A percentile compares a stretch with the other conserved stretches of the same genome.
phyloP scores from a whole-genome alignment of 23 red algal genomes.

The Agarophyton chilense region DNA sequence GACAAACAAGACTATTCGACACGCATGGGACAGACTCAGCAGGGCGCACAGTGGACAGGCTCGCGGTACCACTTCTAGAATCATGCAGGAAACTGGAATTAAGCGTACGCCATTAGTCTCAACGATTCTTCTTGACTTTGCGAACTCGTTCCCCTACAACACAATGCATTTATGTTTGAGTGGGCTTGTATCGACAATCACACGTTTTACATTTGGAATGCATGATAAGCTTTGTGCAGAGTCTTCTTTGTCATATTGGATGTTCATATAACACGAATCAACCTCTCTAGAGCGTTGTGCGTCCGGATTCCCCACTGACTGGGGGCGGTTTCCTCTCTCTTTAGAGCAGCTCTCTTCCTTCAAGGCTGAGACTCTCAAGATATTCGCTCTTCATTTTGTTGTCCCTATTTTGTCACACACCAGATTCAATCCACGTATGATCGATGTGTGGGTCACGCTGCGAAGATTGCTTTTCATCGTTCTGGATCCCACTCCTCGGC shows the following conservation, averaged over 20 bases:
- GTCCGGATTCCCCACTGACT: neutral
- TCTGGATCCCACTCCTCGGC: neutral
- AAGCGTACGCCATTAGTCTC: no score
- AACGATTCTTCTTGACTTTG: neutral
- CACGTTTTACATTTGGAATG: conserved; percentile 1
- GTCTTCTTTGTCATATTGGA: neutral
- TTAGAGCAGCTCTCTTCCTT: neutral
- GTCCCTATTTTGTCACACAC: neutral
- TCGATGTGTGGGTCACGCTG: neutral
- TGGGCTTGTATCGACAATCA: neutral
- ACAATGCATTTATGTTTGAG: conserved; percentile 18
- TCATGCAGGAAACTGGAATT: no score
- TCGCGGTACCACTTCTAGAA: no score
- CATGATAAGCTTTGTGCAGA: neutral
- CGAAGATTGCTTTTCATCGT: neutral
- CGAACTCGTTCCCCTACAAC: neutral
- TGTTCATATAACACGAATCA: neutral
- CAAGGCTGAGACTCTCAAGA: conserved; percentile 11
- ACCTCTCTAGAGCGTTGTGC: neutral
- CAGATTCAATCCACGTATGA: neutral
- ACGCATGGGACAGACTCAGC: neutral
- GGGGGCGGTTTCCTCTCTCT: neutral
- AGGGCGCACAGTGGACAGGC: no score
- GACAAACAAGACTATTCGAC: neutral
- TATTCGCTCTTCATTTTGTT: neutral